phyloP scores from a whole-genome alignment of 305 asterid genomes.

The Fraxinus platypoda region DNA sequence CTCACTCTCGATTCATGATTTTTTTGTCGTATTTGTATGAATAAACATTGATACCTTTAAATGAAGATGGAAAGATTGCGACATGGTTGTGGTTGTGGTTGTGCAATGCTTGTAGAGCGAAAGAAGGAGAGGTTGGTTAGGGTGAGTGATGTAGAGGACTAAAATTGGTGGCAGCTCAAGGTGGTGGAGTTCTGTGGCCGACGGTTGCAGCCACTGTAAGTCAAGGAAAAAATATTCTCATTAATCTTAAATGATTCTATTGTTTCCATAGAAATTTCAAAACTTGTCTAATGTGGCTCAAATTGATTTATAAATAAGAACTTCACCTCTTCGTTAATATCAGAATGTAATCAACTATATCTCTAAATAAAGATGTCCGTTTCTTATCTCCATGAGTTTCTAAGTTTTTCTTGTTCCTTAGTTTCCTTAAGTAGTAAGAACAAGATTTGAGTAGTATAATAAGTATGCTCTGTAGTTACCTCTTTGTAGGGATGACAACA shows the following conservation, averaged over 20 bases:
- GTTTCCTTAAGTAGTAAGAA: neutral
- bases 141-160: neutral
- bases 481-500: neutral
- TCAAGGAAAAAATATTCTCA: neutral
- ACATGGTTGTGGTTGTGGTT: neutral
- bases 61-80: neutral
- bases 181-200: neutral
- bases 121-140: neutral
- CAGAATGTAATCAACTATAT: neutral
- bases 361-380: neutral
- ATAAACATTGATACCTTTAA: neutral
- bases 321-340: neutral
- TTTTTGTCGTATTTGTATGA: neutral
- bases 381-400: neutral
- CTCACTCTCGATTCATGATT: neutral
- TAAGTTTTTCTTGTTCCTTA: neutral
- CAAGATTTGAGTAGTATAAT: neutral
- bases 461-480: neutral
- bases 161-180: neutral
- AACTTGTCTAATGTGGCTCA: neutral
- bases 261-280: neutral
- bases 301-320: neutral
- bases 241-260: neutral
- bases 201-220: neutral
- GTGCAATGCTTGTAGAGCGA: neutral